Conservation (phyloP, 192 early-diverging fungal genomes). For the Geranomyces variabilis region DNA sequence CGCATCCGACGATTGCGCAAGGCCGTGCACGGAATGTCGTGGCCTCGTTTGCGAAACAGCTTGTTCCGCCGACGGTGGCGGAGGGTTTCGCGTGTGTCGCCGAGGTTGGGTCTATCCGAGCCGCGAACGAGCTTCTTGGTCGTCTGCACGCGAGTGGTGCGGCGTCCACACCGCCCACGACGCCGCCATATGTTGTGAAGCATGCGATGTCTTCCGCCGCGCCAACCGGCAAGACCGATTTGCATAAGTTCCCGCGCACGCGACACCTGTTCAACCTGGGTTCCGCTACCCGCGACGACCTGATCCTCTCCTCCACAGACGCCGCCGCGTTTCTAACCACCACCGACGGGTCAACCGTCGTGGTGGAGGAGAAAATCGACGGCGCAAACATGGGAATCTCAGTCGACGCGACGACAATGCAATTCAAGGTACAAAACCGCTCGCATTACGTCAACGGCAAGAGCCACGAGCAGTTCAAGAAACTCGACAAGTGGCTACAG, state of each 20-base stretch:
- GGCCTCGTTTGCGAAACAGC: conserved; percentile 21
- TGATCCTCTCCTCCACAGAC: conserved; percentile 36
- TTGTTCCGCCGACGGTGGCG: conserved; percentile 10
- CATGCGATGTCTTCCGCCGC: no score
- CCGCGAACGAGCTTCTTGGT: conserved; percentile 1
- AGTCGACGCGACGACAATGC: conserved; percentile 17
- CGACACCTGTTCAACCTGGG: conserved; percentile 46
- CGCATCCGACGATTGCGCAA: conserved; percentile 43
- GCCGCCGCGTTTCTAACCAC: conserved; percentile 20
- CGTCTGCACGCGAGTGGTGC: not conserved
- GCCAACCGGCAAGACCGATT: not conserved
- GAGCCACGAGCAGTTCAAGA: conserved; percentile 41
- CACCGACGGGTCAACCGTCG: conserved; percentile 17
- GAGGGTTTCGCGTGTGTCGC: conserved; percentile 31
- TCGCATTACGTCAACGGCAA: conserved; percentile 40
- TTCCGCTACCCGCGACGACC: conserved; percentile 46
- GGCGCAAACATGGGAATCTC: conserved; percentile 54
- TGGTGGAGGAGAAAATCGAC: conserved; percentile 56
- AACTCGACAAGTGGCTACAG: conserved; percentile 38
- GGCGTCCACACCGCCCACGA: no score
- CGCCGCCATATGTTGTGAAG: no score
- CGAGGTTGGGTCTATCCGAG: not conserved
- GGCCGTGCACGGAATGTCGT: conserved; percentile 31
- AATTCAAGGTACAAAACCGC: conserved; percentile 47
- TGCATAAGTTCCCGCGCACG: conserved; percentile 52